phyloP scores from a whole-genome alignment of 108 stramenopile species.

The Fistulifera solaris region DNA sequence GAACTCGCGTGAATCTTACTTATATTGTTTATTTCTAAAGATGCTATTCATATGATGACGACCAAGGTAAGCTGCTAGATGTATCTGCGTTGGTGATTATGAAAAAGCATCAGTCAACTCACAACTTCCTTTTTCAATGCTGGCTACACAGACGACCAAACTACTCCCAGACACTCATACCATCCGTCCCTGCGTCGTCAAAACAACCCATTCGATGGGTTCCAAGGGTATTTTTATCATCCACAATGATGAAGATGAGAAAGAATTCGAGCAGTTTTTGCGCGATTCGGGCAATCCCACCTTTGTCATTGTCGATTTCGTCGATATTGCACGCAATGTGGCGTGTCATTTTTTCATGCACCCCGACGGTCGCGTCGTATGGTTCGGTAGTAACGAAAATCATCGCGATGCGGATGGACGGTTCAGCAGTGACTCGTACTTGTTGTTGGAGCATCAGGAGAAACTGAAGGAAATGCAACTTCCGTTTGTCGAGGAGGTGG shows the following conservation, averaged over 20 bases:
- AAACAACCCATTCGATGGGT: slow-evolving; percentile 30
- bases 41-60: slow-evolving; percentile 30
- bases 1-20: no score
- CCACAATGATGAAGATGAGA: slow-evolving; percentile 25
- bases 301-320: slow-evolving; percentile 25
- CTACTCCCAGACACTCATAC: slow-evolving; percentile 22
- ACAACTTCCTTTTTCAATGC: no score
- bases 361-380: slow-evolving; percentile 18
- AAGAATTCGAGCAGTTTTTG: slow-evolving; percentile 18
- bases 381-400: slow-evolving; percentile 32
- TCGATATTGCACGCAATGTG: slow-evolving; percentile 25
- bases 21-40: background rate
- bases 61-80: background rate
- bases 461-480: slow-evolving; percentile 24
- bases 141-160: slow-evolving; percentile 20
- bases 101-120: no score
- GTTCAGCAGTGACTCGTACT: slow-evolving; percentile 22
- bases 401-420: slow-evolving; percentile 15
- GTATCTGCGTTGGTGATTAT: no score
- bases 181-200: slow-evolving; percentile 25
- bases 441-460: slow-evolving; percentile 16
- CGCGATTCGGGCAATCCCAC: slow-evolving; percentile 22
- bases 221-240: slow-evolving; percentile 31
- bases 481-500: slow-evolving; percentile 30
- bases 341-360: slow-evolving; percentile 34